Conservation (phyloP, 208 protist genomes). For the Trypanosoma caninum region DNA sequence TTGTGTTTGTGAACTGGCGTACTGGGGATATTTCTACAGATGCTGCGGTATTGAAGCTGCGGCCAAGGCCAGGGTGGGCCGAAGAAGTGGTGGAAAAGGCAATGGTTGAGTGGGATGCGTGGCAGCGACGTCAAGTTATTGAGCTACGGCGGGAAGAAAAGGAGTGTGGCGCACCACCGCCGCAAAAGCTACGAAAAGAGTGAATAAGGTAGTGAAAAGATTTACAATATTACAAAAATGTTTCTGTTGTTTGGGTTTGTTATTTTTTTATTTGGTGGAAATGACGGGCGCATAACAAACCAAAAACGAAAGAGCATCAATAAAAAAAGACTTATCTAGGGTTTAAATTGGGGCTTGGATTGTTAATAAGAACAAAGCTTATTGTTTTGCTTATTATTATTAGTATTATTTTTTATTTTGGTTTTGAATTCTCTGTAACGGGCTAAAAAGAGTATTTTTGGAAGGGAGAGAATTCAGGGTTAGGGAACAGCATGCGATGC, state of each 20-base stretch:
- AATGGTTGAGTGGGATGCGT: slow-evolving; percentile 17
- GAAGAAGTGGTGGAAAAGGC: slow-evolving; percentile 21
- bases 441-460: neutral
- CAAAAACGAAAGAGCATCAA: neutral
- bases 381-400: slow-evolving; percentile 12
- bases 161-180: slow-evolving; percentile 1
- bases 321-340: neutral
- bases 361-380: neutral
- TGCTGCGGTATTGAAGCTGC: slow-evolving; percentile 8
- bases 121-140: slow-evolving; percentile 1
- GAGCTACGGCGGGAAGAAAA: neutral
- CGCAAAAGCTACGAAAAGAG: slow-evolving; percentile 1
- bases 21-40: slow-evolving; percentile 23
- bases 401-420: slow-evolving; percentile 2
- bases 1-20: slow-evolving; percentile 26
- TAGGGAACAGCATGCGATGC: slow-evolving; percentile 15
- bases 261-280: too few relatives aligned
- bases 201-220: too few relatives aligned
- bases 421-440: neutral
- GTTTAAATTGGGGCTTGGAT: neutral
- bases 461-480: neutral
- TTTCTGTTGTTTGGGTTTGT: too few relatives aligned
- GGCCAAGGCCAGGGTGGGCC: slow-evolving; percentile 19
- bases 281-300: neutral
- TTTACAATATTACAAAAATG: too few relatives aligned